Evolutionary conservation across 176 grass and related monocot species (phyloP).

Genomic region (Eragrostis nindensis): DNA sequence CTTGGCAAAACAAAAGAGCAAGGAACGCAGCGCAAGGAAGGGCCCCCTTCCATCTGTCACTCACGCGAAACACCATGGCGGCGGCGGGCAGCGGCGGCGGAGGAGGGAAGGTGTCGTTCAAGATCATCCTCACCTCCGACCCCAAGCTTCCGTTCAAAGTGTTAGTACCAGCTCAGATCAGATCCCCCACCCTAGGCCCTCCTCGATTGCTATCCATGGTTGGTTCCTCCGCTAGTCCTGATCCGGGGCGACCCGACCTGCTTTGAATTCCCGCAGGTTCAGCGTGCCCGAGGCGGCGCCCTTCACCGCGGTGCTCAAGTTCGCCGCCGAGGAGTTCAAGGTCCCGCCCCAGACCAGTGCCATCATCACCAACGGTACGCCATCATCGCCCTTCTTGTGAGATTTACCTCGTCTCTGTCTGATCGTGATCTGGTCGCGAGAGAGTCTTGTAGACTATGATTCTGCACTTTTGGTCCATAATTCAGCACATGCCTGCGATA

Average conservation of each 20-base stretch:
- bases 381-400: neutral
- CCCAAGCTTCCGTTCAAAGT: constrained; percentile 99
- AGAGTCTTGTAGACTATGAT: neutral
- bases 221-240: constrained; percentile 1
- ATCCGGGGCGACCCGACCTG: neutral
- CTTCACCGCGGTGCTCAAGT: constrained; percentile 97
- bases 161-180: constrained; percentile 46
- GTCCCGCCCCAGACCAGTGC: constrained; percentile 98
- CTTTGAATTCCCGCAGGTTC: constrained; percentile 62
- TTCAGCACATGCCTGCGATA: neutral
- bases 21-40: too few relatives aligned
- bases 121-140: constrained; percentile 97
- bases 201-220: neutral
- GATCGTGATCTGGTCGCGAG: neutral
- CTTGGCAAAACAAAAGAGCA: too few relatives aligned
- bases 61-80: constrained; percentile 26
- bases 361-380: constrained; percentile 94
- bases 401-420: neutral
- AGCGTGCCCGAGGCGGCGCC: constrained; percentile 97
- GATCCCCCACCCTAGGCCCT: constrained; percentile 16
- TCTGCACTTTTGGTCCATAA: neutral
- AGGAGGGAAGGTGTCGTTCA: constrained; percentile 96
- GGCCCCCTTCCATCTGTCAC: too few relatives aligned
- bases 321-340: constrained; percentile 97
- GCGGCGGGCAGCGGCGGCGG: constrained; percentile 24